A percentile compares a stretch with the other conserved stretches of the same genome.
Conservation (phyloP, 371 early-diverging fungal species). For the Dinochytrium kinnereticum region DNA sequence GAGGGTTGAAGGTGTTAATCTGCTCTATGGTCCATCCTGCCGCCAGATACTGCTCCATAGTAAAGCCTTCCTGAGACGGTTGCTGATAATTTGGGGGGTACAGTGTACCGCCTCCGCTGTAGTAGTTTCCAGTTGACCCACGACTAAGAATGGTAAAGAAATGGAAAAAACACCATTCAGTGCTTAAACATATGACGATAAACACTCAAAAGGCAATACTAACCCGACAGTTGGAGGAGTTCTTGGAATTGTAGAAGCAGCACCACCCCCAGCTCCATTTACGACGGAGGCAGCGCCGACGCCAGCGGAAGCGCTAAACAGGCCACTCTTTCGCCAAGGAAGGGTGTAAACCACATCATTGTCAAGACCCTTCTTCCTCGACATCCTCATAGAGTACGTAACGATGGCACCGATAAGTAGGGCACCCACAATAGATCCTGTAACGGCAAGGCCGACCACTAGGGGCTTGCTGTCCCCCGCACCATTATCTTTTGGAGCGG, state of each 20-base stretch:
- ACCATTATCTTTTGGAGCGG: not conserved
- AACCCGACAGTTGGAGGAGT: slow-evolving; percentile 3
- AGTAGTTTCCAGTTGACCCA: not conserved
- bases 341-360: slow-evolving; percentile 9
- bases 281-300: slow-evolving; percentile 9
- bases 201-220: not conserved
- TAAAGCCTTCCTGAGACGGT: slow-evolving; percentile 5
- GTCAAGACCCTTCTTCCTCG: not conserved
- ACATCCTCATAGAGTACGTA: not conserved
- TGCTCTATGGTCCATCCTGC: slow-evolving; percentile 20
- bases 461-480: slow-evolving; percentile 5
- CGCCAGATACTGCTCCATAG: slow-evolving; percentile 15
- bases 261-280: not conserved
- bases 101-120: not conserved
- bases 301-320: slow-evolving; percentile 10
- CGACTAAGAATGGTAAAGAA: not conserved
- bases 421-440: not conserved
- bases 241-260: not conserved
- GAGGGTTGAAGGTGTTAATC: slow-evolving; percentile 10
- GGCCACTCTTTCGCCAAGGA: slow-evolving; percentile 18
- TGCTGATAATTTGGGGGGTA: slow-evolving; percentile 2
- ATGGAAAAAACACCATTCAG: not conserved
- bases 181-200: not conserved
- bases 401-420: not conserved
- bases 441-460: slow-evolving; percentile 4